Evolutionary conservation across 192 early-diverging fungal species (phyloP).

Genomic region (Backusella luteola): DNA sequence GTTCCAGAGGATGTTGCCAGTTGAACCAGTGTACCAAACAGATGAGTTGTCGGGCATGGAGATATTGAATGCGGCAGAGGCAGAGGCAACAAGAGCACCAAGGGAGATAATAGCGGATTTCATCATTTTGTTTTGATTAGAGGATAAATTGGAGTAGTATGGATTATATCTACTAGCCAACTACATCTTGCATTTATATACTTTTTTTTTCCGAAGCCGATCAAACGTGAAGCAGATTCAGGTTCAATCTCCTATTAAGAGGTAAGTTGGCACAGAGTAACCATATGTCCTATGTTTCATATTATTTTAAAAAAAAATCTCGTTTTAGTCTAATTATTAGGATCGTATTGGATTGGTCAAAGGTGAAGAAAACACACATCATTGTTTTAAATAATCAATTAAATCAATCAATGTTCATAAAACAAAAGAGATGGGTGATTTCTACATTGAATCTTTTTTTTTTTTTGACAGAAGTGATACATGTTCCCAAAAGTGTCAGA

Average conservation of each 20-base stretch:
- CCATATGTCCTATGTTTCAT: neutral
- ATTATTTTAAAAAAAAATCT: neutral
- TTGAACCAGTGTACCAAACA: neutral
- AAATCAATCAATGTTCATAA: neutral
- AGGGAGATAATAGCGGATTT: neutral
- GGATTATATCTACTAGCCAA: neutral
- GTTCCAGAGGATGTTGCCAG: neutral
- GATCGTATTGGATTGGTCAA: neutral
- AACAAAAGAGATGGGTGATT: neutral
- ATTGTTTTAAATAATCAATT: neutral
- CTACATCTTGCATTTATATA: neutral
- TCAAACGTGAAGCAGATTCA: neutral
- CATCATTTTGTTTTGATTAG: neutral
- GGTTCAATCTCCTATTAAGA: neutral
- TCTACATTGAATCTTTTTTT: neutral
- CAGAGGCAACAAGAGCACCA: slow-evolving; percentile 2
- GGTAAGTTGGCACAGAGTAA: neutral
- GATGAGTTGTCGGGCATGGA: neutral
- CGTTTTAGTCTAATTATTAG: neutral
- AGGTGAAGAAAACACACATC: neutral
- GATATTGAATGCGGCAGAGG: neutral
- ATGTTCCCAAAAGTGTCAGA: neutral
- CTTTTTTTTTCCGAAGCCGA: neutral
- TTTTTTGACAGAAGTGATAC: neutral
- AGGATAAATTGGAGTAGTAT: neutral